A percentile compares a stretch with the other conserved stretches of the same genome.
These are phyloP conservation scores for Apiotrichum sp. DNA, from an alignment of 1,284 basidiomycete genomes.

Conservation along the genomic window DNA sequence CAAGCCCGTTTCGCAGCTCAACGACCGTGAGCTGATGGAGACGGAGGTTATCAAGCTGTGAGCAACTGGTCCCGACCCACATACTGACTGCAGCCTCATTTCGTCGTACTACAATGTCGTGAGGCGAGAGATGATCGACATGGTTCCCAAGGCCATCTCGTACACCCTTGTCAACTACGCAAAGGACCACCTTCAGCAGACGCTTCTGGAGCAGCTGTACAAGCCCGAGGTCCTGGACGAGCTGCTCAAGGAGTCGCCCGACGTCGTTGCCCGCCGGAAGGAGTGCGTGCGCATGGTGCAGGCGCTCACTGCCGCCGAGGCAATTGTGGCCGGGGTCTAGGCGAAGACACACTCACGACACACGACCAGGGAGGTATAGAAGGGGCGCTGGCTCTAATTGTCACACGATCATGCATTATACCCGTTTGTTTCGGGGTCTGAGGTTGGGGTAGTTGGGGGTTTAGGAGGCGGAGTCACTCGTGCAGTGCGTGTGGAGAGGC, in stretches of 20 bases:
- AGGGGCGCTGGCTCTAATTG: background rate
- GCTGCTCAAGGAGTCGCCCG: slow-evolving; percentile 75
- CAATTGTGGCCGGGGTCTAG: slow-evolving; percentile 50
- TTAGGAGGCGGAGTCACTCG: too few relatives aligned
- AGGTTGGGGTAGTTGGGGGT: too few relatives aligned
- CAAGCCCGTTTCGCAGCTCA: slow-evolving; percentile 78
- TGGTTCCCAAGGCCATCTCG: slow-evolving; percentile 97
- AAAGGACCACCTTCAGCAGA: slow-evolving; percentile 64
- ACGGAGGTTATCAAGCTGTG: slow-evolving; percentile 92
- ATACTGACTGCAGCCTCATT: slow-evolving; percentile 60
- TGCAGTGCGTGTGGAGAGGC: too few relatives aligned
- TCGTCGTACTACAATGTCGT: slow-evolving; percentile 94
- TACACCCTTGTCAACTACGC: slow-evolving; percentile 85
- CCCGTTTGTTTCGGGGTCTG: background rate
- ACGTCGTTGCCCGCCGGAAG: slow-evolving; percentile 40
- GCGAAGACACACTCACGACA: too few relatives aligned
- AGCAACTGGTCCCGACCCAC: slow-evolving; percentile 39
- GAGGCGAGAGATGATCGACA: slow-evolving; percentile 99
- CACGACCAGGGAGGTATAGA: background rate
- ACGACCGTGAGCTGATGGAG: slow-evolving; percentile 93
- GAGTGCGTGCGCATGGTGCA: slow-evolving; percentile 58
- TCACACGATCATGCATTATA: slow-evolving; percentile 4
- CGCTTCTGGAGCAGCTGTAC: slow-evolving; percentile 39
- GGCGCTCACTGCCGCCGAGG: slow-evolving; percentile 86
- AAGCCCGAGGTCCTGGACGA: slow-evolving; percentile 85